These are phyloP conservation scores for Byssothecium circinans DNA, from an alignment of 2,329 filamentous ascomycete species.

Conservation along the genomic window DNA sequence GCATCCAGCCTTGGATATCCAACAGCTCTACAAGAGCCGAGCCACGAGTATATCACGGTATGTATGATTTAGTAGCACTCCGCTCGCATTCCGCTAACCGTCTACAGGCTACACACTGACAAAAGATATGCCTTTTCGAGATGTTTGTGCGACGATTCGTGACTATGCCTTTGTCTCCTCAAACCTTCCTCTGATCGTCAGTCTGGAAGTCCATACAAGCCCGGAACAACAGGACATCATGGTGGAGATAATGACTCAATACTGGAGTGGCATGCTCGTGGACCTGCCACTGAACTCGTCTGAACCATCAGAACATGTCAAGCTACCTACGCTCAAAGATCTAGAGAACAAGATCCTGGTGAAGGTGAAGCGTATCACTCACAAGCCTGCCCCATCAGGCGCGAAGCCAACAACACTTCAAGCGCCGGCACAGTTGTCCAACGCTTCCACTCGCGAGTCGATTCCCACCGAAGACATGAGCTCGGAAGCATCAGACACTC, in stretches of 20 bases:
- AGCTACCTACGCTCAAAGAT: constrained; percentile 65
- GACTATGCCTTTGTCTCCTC: constrained; percentile 75
- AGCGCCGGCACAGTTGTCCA: constrained; percentile 27
- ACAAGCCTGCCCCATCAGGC: constrained; percentile 32
- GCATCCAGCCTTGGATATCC: constrained; percentile 36
- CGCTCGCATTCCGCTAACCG: constrained; percentile 2
- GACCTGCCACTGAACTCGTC: constrained; percentile 54
- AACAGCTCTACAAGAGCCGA: constrained; percentile 52
- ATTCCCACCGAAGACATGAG: constrained; percentile 25
- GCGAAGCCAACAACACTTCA: constrained; percentile 35
- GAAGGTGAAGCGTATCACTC: constrained; percentile 53
- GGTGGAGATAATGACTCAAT: constrained; percentile 90
- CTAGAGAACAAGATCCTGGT: constrained; percentile 73
- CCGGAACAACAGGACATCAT: constrained; percentile 84
- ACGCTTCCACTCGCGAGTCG: constrained; percentile 26
- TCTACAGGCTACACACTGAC: constrained; percentile 70
- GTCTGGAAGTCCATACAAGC: constrained; percentile 86
- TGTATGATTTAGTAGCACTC: background rate
- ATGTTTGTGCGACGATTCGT: constrained; percentile 78
- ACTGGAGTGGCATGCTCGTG: constrained; percentile 76
- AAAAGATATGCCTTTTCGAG: constrained; percentile 80
- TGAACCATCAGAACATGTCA: constrained; percentile 55
- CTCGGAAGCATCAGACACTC: constrained; percentile 37
- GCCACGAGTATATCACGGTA: constrained; percentile 79
- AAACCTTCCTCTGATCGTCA: constrained; percentile 83